Evolutionary conservation across 192 early-diverging fungal genomes (phyloP).

Genomic region (Entrophospora sp.): DNA sequence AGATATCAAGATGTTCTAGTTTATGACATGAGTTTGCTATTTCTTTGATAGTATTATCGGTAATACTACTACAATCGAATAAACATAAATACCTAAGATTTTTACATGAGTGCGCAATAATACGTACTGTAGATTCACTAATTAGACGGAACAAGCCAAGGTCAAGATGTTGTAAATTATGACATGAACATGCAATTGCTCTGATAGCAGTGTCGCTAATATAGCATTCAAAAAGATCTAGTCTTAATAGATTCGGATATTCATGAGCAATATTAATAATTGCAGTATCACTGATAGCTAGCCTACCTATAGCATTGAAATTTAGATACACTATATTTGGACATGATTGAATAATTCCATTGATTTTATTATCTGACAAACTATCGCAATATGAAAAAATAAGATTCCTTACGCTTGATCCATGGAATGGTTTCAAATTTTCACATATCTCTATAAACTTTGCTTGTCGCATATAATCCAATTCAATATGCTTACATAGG

Average conservation of each 20-base stretch:
- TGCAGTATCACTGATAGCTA: neutral
- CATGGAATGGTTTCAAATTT: constrained; percentile 4
- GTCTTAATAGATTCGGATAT: neutral
- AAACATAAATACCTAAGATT: neutral
- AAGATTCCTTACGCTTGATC: too few species aligned
- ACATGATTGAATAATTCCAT: neutral
- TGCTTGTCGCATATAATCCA: too few species aligned
- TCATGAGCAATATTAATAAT: neutral
- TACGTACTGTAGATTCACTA: neutral
- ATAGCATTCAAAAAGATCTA: neutral
- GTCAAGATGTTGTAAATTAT: too few species aligned
- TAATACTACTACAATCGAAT: neutral
- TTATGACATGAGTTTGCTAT: too few species aligned
- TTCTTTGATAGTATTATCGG: too few species aligned
- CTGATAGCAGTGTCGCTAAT: neutral
- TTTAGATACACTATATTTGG: constrained; percentile 11
- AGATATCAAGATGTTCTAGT: neutral
- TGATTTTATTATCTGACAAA: neutral
- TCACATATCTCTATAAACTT: neutral
- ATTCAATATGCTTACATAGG: too few species aligned
- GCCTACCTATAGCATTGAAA: neutral
- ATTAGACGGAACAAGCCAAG: too few species aligned
- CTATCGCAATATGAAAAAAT: neutral
- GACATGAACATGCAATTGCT: neutral
- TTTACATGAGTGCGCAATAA: neutral